Percentiles rank a stretch among this genome's conserved stretches.
These are phyloP conservation scores for Apophysomyces elegans DNA, from an alignment of 371 early-diverging fungal genomes.

Conservation along the genomic window DNA sequence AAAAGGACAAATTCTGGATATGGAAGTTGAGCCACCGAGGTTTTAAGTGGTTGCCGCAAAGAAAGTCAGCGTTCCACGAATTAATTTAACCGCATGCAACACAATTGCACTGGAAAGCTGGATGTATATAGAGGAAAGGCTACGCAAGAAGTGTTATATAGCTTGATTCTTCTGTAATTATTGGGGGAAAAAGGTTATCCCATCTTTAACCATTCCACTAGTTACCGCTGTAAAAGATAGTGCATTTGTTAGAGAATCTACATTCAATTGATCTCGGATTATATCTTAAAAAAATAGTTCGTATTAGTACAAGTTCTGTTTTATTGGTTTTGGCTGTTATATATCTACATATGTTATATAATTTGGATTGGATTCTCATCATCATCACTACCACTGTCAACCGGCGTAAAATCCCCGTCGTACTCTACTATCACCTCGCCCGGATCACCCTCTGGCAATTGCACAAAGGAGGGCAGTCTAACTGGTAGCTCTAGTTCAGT, in stretches of 20 bases:
- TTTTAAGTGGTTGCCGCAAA: no score
- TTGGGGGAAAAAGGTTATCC: no score
- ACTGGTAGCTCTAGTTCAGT: constrained; percentile 13
- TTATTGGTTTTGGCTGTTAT: neutral
- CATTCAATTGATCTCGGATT: neutral
- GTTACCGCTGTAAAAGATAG: no score
- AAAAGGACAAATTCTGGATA: neutral
- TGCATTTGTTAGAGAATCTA: no score
- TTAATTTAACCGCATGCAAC: no score
- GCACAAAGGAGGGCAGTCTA: constrained; percentile 6
- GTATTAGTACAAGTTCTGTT: neutral
- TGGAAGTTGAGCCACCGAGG: no score
- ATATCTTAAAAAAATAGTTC: neutral
- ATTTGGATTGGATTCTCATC: constrained; percentile 17
- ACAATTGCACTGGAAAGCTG: no score
- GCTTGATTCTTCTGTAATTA: no score
- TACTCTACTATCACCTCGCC: constrained; percentile 6
- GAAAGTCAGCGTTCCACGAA: no score
- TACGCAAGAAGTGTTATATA: no score
- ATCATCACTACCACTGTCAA: constrained; percentile 9
- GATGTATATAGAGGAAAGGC: no score
- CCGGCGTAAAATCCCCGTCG: constrained; percentile 13
- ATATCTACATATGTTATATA: constrained; percentile 6
- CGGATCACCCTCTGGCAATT: constrained; percentile 10
- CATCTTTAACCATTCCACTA: no score